phyloP scores from a whole-genome alignment of 2,329 filamentous ascomycete species.

The Arachnomyces sp. region DNA sequence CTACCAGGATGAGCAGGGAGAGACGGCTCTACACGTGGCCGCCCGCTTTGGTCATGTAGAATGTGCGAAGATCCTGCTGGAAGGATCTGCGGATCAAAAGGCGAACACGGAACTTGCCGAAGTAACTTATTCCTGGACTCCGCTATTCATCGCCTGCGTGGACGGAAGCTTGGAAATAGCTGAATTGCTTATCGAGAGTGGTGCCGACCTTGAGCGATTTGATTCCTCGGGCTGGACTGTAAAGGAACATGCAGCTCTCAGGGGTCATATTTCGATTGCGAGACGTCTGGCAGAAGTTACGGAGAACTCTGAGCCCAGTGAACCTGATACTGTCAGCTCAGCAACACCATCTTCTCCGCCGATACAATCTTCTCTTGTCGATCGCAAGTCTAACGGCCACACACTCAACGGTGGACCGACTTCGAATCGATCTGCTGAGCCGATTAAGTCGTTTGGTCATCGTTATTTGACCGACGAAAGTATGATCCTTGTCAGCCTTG shows the following conservation, averaged over 20 bases:
- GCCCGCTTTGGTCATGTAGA: conserved; percentile 78
- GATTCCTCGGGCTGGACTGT: conserved; percentile 93
- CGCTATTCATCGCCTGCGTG: conserved; percentile 86
- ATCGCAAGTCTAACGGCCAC: conserved; percentile 32
- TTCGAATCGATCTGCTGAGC: conserved; percentile 54
- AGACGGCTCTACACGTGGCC: conserved; percentile 86
- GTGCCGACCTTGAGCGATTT: conserved; percentile 63
- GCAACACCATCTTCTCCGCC: conserved; percentile 33
- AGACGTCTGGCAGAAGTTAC: conserved; percentile 55
- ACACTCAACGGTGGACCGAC: conserved; percentile 20
- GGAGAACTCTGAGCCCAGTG: conserved; percentile 31
- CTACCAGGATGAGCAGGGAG: conserved; percentile 80
- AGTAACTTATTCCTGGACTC: conserved; percentile 85
- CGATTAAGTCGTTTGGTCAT: conserved; percentile 92
- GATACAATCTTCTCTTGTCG: conserved; percentile 32
- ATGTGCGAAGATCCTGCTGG: conserved; percentile 69
- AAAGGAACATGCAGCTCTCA: conserved; percentile 82
- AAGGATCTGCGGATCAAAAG: conserved; percentile 62
- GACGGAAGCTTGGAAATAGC: conserved; percentile 74
- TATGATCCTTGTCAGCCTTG: conserved; percentile 84
- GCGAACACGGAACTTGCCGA: conserved; percentile 71
- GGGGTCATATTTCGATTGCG: conserved; percentile 80
- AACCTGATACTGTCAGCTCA: conserved; percentile 26
- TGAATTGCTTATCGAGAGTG: conserved; percentile 67
- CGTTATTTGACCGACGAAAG: conserved; percentile 84